phyloP scores from a whole-genome alignment of 2,329 filamentous ascomycete species.

The Xylaria sp. region DNA sequence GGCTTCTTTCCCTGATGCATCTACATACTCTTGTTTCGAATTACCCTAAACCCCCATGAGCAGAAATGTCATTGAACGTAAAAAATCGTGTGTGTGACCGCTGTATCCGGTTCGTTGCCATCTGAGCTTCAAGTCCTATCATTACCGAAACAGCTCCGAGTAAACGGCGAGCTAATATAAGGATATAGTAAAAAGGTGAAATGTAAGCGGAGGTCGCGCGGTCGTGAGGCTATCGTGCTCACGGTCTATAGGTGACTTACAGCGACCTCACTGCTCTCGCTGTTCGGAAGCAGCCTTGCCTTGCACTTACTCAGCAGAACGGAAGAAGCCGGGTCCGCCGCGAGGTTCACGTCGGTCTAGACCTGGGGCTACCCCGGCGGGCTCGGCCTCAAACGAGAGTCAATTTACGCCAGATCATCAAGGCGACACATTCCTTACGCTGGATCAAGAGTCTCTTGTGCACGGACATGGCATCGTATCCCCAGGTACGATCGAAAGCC shows the following conservation, averaged over 20 bases:
- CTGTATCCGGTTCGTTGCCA: conserved; percentile 44
- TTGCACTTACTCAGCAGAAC: conserved; percentile 49
- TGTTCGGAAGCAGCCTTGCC: conserved; percentile 46
- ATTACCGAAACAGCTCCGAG: neutral
- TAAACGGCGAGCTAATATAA: conserved; percentile 26
- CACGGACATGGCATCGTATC: neutral
- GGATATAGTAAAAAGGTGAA: conserved; percentile 45
- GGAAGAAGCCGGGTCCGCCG: conserved; percentile 49
- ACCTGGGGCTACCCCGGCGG: conserved; percentile 7
- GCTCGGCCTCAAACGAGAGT: conserved; percentile 20
- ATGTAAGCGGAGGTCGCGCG: conserved; percentile 35
- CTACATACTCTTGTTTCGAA: neutral
- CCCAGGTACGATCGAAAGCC: conserved; percentile 6
- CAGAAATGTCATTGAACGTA: conserved; percentile 26
- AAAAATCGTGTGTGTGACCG: conserved; percentile 46
- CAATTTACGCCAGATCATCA: conserved; percentile 7
- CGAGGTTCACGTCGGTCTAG: conserved; percentile 45
- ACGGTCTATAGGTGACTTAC: conserved; percentile 46
- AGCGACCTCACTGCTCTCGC: conserved; percentile 50
- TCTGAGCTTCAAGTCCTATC: neutral
- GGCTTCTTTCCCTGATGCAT: conserved; percentile 14
- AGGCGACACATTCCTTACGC: conserved; percentile 5
- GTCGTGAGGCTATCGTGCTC: conserved; percentile 16
- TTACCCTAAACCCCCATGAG: neutral
- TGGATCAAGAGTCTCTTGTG: conserved; percentile 3